These are phyloP conservation scores for Scutellaria galericulata DNA, from an alignment of 257 asterid species.

Conservation along the genomic window DNA sequence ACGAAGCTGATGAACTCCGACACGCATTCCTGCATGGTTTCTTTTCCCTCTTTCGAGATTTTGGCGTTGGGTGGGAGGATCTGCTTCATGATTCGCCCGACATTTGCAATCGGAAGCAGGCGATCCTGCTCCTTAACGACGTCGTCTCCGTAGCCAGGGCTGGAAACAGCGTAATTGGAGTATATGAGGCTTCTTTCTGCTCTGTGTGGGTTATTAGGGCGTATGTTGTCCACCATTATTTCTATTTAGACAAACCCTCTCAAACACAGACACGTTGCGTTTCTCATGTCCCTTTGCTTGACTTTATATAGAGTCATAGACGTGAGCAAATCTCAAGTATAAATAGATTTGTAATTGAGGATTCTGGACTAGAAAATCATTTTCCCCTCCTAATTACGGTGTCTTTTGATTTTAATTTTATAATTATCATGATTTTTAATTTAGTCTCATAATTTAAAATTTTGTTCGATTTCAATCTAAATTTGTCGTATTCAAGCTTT, in stretches of 20 bases:
- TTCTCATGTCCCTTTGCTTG: slow-evolving; percentile 6
- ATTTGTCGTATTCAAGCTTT: no score
- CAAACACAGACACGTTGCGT: slow-evolving; percentile 46
- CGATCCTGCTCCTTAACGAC: slow-evolving; percentile 52
- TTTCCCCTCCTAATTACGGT: no score
- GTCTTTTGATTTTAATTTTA: no score
- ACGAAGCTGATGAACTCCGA: slow-evolving; percentile 71
- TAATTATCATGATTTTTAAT: no score
- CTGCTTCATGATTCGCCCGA: slow-evolving; percentile 63
- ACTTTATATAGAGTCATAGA: slow-evolving; percentile 39
- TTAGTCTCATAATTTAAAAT: no score
- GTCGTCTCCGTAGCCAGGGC: background rate
- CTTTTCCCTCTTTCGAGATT: slow-evolving; percentile 60
- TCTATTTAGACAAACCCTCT: slow-evolving; percentile 39
- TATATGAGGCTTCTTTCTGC: background rate
- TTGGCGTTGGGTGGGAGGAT: slow-evolving; percentile 63
- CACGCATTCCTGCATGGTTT: slow-evolving; percentile 65
- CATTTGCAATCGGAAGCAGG: slow-evolving; percentile 61
- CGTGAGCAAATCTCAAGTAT: background rate
- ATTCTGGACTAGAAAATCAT: no score
- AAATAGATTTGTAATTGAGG: no score
- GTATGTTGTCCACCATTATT: slow-evolving; percentile 40
- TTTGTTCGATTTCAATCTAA: no score
- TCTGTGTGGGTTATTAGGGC: slow-evolving; percentile 21
- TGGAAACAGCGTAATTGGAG: background rate